These are phyloP conservation scores for Camelina neglecta DNA, from an alignment of 345 rosid species.

Conservation along the genomic window DNA sequence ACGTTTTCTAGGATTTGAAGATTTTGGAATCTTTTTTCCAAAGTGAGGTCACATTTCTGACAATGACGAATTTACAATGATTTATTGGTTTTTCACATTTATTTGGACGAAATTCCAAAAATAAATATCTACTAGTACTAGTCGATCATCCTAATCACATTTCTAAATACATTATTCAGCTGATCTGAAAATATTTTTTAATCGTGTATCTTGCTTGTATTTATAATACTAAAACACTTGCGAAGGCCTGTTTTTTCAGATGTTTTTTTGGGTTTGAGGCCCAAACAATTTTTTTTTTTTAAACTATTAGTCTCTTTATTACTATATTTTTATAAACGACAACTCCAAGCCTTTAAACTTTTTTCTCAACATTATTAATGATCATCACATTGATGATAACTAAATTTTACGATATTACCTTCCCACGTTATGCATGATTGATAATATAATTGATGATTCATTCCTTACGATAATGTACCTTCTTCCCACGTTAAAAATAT, in stretches of 20 bases:
- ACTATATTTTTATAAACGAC: neutral
- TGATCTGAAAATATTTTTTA: no score
- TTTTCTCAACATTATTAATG: no score
- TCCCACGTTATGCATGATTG: constrained; percentile 7
- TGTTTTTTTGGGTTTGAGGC: neutral
- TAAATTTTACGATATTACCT: no score
- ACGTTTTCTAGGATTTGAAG: constrained; percentile 25
- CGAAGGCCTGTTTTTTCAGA: neutral
- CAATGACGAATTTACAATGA: neutral
- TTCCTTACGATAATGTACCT: constrained; percentile 8
- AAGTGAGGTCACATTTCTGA: neutral
- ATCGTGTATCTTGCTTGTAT: no score
- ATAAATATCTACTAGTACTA: neutral
- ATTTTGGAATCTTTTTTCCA: neutral
- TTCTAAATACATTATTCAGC: neutral
- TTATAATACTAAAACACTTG: no score
- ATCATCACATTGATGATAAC: no score
- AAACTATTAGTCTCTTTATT: neutral
- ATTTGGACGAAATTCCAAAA: neutral
- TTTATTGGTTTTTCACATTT: neutral
- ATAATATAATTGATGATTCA: neutral
- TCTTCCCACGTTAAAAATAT: constrained; percentile 5
- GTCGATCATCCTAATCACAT: neutral
- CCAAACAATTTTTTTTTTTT: neutral
- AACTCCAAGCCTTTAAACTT: neutral